These are phyloP conservation scores for Aspergillus viridinutans DNA, from an alignment of 2,329 filamentous ascomycete genomes.

Conservation along the genomic window DNA sequence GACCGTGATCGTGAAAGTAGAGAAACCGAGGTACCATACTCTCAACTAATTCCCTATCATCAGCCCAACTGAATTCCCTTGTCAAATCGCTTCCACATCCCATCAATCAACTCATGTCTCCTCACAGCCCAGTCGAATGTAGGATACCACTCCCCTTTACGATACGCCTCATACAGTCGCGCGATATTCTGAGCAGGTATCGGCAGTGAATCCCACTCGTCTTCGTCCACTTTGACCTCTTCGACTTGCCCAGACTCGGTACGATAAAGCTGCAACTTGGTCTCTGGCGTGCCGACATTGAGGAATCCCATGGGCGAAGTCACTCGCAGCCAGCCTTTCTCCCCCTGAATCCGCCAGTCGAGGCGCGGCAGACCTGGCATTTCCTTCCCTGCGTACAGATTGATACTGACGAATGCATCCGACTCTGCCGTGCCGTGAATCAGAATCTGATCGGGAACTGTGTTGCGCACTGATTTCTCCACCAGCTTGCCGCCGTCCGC, in stretches of 20 bases:
- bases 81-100: conserved; percentile 14
- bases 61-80: background rate
- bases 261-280: conserved; percentile 51
- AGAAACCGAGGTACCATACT: no score
- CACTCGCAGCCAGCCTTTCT: conserved; percentile 39
- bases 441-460: conserved; percentile 5
- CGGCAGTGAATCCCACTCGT: conserved; percentile 47
- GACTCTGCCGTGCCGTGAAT: conserved; percentile 12
- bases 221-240: conserved; percentile 37
- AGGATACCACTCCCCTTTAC: conserved; percentile 37
- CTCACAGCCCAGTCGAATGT: conserved; percentile 44
- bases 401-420: conserved; percentile 27
- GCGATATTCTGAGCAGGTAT: conserved; percentile 48
- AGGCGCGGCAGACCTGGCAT: conserved; percentile 18
- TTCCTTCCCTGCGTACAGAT: conserved; percentile 48
- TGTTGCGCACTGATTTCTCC: background rate
- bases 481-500: background rate
- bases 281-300: conserved; percentile 36
- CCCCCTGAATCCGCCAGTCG: conserved; percentile 25
- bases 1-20: no score
- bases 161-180: conserved; percentile 55
- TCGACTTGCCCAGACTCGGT: conserved; percentile 43
- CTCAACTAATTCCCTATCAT: background rate
- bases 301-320: conserved; percentile 28
- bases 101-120: conserved; percentile 48